phyloP scores from a whole-genome alignment of 2,329 filamentous ascomycete genomes.

The Botryotinia narcissicola region DNA sequence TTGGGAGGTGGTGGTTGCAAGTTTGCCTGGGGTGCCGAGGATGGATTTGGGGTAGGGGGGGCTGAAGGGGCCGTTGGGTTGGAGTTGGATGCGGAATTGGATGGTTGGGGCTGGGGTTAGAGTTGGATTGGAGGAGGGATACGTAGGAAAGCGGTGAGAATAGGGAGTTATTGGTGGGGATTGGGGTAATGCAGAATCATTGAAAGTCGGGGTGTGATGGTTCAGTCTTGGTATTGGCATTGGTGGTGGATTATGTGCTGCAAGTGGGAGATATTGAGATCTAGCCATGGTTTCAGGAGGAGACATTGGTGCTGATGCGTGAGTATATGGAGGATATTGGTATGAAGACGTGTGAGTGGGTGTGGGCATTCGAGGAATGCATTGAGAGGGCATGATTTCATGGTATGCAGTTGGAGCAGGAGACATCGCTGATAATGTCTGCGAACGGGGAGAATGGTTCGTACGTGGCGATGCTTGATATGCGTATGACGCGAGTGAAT shows the following conservation, averaged over 20 bases:
- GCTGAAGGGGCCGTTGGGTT: neutral
- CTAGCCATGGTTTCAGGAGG: too few species aligned
- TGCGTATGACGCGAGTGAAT: neutral
- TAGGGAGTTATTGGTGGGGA: neutral
- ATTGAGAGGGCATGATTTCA: neutral
- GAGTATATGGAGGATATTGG: neutral
- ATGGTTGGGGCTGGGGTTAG: neutral
- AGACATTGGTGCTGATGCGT: neutral
- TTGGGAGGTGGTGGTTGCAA: neutral
- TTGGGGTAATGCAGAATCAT: neutral
- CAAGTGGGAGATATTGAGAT: neutral
- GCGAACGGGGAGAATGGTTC: neutral
- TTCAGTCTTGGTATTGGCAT: neutral
- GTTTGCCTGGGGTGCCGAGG: neutral
- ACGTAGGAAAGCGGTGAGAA: too few species aligned
- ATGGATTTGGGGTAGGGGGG: neutral
- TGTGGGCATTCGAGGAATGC: neutral
- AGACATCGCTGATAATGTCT: neutral
- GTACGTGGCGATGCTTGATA: neutral
- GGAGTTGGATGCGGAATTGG: conserved; percentile 5
- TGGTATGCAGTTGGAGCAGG: neutral
- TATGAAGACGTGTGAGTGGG: neutral
- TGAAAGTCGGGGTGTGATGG: neutral
- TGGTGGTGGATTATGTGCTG: neutral
- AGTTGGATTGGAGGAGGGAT: neutral